Percentiles rank a stretch among this genome's conserved stretches.
phyloP scores from a whole-genome alignment of 2,329 filamentous ascomycete species.

The Diplocarpon mali region DNA sequence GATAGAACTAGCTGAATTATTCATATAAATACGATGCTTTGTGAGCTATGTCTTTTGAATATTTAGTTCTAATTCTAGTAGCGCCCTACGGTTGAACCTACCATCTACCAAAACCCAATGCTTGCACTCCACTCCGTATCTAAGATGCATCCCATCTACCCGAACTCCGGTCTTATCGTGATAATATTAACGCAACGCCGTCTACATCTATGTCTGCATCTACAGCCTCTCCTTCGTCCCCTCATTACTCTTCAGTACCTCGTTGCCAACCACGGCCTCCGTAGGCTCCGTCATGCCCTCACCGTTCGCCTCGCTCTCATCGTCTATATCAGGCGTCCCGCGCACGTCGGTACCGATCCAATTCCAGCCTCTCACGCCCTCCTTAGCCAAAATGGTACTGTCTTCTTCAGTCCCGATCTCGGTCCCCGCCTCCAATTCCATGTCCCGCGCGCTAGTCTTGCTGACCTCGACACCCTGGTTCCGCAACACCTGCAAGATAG shows the following conservation, averaged over 20 bases:
- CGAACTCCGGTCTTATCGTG: too few relatives aligned
- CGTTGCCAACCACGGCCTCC: constrained; percentile 18
- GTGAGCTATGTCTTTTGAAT: too few relatives aligned
- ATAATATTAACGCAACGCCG: too few relatives aligned
- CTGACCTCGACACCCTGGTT: constrained; percentile 38
- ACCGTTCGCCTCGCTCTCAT: constrained; percentile 7
- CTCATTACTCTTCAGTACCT: constrained; percentile 11
- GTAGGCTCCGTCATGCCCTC: constrained; percentile 8
- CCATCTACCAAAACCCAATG: too few relatives aligned
- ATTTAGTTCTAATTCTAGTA: too few relatives aligned
- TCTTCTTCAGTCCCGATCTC: constrained; percentile 15
- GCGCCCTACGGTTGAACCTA: too few relatives aligned
- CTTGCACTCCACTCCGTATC: too few relatives aligned
- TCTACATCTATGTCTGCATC: not conserved
- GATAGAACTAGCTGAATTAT: too few relatives aligned
- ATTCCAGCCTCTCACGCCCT: constrained; percentile 22
- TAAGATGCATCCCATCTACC: too few relatives aligned
- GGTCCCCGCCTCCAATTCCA: constrained; percentile 24
- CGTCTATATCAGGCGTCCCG: constrained; percentile 13
- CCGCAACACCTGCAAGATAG: constrained; percentile 45
- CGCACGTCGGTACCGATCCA: constrained; percentile 19
- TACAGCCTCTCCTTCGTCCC: constrained; percentile 8
- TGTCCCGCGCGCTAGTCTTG: constrained; percentile 33
- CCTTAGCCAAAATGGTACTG: constrained; percentile 18
- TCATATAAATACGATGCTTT: too few relatives aligned